phyloP scores from a whole-genome alignment of 2,329 filamentous ascomycete species.

The Orbilia javanica region DNA sequence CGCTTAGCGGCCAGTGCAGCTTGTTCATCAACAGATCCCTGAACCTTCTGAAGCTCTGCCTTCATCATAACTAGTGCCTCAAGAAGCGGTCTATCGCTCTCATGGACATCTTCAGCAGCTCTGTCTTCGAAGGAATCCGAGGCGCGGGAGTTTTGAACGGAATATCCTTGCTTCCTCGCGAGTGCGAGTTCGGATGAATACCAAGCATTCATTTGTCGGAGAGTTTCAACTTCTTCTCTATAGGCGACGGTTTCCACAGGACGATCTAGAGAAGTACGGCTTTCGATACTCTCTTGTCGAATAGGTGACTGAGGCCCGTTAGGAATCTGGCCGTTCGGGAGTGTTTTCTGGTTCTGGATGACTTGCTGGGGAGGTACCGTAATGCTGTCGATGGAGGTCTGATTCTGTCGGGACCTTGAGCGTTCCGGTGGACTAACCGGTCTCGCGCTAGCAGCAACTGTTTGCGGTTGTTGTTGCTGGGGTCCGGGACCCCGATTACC shows the following conservation, averaged over 20 bases:
- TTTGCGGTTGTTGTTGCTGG: slow-evolving; percentile 7
- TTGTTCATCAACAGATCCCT: slow-evolving; percentile 89
- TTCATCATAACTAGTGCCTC: slow-evolving; percentile 94
- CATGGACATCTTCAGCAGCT: slow-evolving; percentile 82
- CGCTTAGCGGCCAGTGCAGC: slow-evolving; percentile 85
- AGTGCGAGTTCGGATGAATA: slow-evolving; percentile 94
- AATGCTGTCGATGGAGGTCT: slow-evolving; percentile 50
- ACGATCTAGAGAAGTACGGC: slow-evolving; percentile 18
- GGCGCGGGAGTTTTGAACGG: slow-evolving; percentile 76
- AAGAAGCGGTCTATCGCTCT: slow-evolving; percentile 90
- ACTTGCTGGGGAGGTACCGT: slow-evolving; percentile 40
- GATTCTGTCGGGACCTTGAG: slow-evolving; percentile 60
- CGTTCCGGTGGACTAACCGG: slow-evolving; percentile 57
- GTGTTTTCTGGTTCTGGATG: slow-evolving; percentile 37
- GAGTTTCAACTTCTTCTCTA: slow-evolving; percentile 88
- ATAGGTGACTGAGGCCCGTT: slow-evolving; percentile 45
- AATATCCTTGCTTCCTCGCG: slow-evolving; percentile 89
- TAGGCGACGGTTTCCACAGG: slow-evolving; percentile 10
- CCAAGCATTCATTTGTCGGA: slow-evolving; percentile 92
- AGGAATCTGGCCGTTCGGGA: slow-evolving; percentile 42
- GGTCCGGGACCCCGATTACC: slow-evolving; percentile 35
- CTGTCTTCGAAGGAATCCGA: slow-evolving; percentile 79
- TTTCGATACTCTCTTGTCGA: slow-evolving; percentile 41
- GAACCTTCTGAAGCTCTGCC: slow-evolving; percentile 87
- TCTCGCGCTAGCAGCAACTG: slow-evolving; percentile 12